phyloP scores from a whole-genome alignment of 768 basidiomycete genomes.

The Termitomyces sp. region DNA sequence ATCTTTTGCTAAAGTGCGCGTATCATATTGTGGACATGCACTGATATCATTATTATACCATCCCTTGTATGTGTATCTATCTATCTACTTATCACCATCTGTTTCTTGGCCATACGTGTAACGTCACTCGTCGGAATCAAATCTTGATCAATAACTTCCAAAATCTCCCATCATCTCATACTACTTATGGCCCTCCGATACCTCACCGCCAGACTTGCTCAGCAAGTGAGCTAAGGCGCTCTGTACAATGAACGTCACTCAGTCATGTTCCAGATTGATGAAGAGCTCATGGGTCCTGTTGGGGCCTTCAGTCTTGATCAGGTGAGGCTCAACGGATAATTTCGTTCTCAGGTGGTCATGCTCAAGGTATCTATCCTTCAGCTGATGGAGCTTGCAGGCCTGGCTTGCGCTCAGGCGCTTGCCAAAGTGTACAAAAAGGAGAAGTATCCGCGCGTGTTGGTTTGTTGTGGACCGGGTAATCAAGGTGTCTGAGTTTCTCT shows the following conservation, averaged over 20 bases:
- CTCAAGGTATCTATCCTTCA: background rate
- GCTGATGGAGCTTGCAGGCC: slow-evolving; percentile 96
- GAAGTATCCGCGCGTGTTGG: slow-evolving; percentile 74
- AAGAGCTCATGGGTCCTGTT: slow-evolving; percentile 83
- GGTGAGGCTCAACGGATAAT: slow-evolving; percentile 33
- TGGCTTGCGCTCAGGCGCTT: slow-evolving; percentile 88
- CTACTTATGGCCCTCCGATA: slow-evolving; percentile 56
- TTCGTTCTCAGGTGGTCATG: no score
- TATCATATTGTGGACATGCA: background rate
- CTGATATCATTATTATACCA: slow-evolving; percentile 9
- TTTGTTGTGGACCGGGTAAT: slow-evolving; percentile 97
- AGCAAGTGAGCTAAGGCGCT: slow-evolving; percentile 48
- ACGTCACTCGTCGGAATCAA: background rate
- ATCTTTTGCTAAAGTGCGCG: background rate
- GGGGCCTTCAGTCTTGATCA: slow-evolving; percentile 96
- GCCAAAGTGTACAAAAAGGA: slow-evolving; percentile 72
- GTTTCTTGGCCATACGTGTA: background rate
- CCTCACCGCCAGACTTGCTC: slow-evolving; percentile 68
- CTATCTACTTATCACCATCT: background rate
- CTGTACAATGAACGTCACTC: background rate
- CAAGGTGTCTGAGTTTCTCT: slow-evolving; percentile 46
- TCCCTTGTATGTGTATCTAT: slow-evolving; percentile 2
- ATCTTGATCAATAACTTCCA: slow-evolving; percentile 5
- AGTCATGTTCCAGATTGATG: slow-evolving; percentile 68
- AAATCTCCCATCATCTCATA: slow-evolving; percentile 33